Evolutionary conservation across 208 protist genomes (phyloP).

Genomic region (Crithidia sp.): DNA sequence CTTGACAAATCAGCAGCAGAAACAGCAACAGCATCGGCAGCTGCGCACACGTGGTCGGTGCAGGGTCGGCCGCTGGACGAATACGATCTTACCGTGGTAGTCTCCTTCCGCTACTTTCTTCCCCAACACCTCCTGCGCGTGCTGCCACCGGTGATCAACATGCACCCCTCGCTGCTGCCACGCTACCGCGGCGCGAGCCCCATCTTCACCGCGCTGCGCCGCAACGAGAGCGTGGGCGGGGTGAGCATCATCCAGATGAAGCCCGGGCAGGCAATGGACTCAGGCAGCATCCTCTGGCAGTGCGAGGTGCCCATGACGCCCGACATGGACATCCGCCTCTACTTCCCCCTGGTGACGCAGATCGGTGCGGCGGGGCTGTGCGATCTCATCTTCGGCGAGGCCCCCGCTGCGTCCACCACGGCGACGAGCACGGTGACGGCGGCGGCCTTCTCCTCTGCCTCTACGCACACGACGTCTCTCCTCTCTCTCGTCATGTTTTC

Average conservation of each 20-base stretch:
- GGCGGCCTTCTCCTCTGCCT: not conserved
- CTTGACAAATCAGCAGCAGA: not conserved
- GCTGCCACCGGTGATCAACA: slow-evolving; percentile 82
- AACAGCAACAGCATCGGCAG: not conserved
- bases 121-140: slow-evolving; percentile 60
- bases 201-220: slow-evolving; percentile 84
- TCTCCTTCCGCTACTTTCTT: slow-evolving; percentile 90
- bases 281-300: slow-evolving; percentile 82
- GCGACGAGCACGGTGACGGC: not conserved
- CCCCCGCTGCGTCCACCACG: not conserved
- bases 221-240: slow-evolving; percentile 69
- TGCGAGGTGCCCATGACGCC: slow-evolving; percentile 62
- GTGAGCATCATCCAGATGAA: slow-evolving; percentile 80
- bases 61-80: slow-evolving; percentile 44
- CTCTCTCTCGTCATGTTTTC: too few relatives aligned
- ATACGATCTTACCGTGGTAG: slow-evolving; percentile 83
- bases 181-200: slow-evolving; percentile 89
- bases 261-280: slow-evolving; percentile 74
- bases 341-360: slow-evolving; percentile 82
- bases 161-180: slow-evolving; percentile 90
- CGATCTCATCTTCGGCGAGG: slow-evolving; percentile 75
- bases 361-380: slow-evolving; percentile 73
- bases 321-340: slow-evolving; percentile 79
- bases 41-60: slow-evolving; percentile 32
- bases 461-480: too few relatives aligned